A percentile compares a stretch with the other conserved stretches of the same genome.
phyloP scores from a whole-genome alignment of 2,329 filamentous ascomycete genomes.

The Pseudogymnoascus sp. region DNA sequence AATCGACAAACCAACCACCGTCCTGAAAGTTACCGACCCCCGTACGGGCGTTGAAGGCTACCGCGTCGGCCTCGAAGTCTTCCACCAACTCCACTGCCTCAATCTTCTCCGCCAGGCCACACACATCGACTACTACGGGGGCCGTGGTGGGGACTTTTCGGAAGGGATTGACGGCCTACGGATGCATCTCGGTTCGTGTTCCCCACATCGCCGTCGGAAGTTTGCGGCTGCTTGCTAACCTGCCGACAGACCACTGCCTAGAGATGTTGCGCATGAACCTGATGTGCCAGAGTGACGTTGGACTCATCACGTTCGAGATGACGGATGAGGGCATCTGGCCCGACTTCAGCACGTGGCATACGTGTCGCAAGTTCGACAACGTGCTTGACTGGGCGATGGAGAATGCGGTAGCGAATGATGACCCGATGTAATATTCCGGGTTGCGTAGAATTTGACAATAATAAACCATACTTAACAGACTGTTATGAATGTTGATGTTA shows the following conservation, averaged over 20 bases:
- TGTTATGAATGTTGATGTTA: neutral
- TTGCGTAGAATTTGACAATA: neutral
- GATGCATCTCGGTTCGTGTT: constrained; percentile 29
- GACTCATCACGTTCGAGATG: constrained; percentile 45
- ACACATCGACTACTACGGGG: constrained; percentile 41
- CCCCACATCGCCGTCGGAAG: neutral
- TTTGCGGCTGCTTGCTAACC: constrained; percentile 7
- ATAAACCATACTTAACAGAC: neutral
- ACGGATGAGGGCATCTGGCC: constrained; percentile 41
- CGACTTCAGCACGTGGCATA: constrained; percentile 44
- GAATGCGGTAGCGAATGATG: constrained; percentile 36
- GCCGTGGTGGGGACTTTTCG: constrained; percentile 40
- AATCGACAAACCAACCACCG: constrained; percentile 42
- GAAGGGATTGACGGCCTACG: constrained; percentile 34
- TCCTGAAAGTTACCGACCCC: constrained; percentile 47
- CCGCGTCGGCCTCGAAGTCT: constrained; percentile 41
- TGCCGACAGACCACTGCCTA: constrained; percentile 40
- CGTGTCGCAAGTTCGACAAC: constrained; percentile 44
- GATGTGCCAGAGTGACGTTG: constrained; percentile 47
- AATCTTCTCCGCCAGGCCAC: constrained; percentile 35
- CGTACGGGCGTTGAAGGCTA: constrained; percentile 49
- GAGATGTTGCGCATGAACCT: constrained; percentile 44
- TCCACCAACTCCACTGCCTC: constrained; percentile 33
- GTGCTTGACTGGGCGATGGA: constrained; percentile 44
- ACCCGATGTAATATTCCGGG: constrained; percentile 11